Evolutionary conservation across 2,329 filamentous ascomycete genomes (phyloP).

Genomic region (Pezizomycotina sp.): DNA sequence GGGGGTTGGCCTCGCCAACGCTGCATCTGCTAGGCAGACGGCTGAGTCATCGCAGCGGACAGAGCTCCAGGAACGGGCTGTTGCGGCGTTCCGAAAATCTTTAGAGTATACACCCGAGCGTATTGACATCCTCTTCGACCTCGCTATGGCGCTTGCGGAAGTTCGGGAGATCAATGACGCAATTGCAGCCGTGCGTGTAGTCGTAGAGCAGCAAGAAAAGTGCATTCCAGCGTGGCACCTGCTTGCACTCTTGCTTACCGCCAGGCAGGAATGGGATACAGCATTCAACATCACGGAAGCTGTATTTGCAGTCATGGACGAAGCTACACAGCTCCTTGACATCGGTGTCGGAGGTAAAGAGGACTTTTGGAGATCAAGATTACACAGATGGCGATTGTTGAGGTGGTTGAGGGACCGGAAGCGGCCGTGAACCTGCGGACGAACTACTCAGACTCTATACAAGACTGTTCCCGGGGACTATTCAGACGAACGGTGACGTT

Average conservation of each 20-base stretch:
- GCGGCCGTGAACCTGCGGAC: constrained; percentile 76
- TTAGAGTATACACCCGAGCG: constrained; percentile 52
- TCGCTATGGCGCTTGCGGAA: constrained; percentile 76
- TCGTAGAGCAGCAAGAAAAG: constrained; percentile 27
- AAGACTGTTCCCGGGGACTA: constrained; percentile 44
- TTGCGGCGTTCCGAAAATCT: constrained; percentile 57
- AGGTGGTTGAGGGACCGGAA: constrained; percentile 67
- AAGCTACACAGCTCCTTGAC: constrained; percentile 12
- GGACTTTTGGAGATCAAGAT: constrained; percentile 84
- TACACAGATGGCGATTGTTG: constrained; percentile 72
- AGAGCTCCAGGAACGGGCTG: constrained; percentile 60
- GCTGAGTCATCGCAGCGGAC: constrained; percentile 55
- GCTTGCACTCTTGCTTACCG: constrained; percentile 67
- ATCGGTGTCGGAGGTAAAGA: constrained; percentile 47
- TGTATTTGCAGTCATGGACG: constrained; percentile 51
- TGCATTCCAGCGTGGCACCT: constrained; percentile 77
- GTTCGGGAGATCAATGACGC: constrained; percentile 63
- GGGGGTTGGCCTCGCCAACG: constrained; percentile 69
- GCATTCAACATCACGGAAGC: constrained; percentile 74
- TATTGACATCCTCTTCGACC: constrained; percentile 60
- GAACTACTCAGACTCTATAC: constrained; percentile 71
- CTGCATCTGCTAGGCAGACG: constrained; percentile 72
- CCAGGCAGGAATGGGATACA: constrained; percentile 66
- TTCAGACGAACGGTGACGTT: too few relatives aligned
- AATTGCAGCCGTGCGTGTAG: constrained; percentile 39